phyloP scores from a whole-genome alignment of 108 stramenopile species.

The Cyclostephanos tholiformis region DNA sequence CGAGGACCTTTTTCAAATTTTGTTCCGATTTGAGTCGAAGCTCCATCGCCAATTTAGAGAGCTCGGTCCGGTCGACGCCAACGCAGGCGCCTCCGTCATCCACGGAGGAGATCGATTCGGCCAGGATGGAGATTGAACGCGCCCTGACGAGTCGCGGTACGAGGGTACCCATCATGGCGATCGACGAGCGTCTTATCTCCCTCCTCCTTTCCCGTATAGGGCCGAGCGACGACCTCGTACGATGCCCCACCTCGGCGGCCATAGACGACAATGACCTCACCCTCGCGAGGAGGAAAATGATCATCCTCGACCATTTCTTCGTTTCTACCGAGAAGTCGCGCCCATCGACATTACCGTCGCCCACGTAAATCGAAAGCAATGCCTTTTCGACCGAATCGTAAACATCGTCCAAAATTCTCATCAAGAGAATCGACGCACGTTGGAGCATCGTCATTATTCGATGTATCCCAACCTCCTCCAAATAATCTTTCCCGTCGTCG shows the following conservation, averaged over 20 bases:
- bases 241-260: neutral
- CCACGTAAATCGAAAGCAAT: neutral
- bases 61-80: neutral
- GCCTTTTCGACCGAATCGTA: neutral
- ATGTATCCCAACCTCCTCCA: neutral
- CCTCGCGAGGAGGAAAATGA: neutral
- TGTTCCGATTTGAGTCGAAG: conserved; percentile 19
- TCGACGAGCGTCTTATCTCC: neutral
- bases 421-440: neutral
- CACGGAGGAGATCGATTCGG: neutral
- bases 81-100: neutral
- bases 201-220: neutral
- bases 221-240: neutral
- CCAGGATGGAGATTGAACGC: neutral
- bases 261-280: neutral
- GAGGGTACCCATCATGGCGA: neutral
- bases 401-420: neutral
- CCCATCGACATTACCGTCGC: neutral
- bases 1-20: conserved; percentile 21
- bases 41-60: conserved; percentile 25
- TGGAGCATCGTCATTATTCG: neutral
- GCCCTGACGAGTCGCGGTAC: neutral
- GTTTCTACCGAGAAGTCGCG: neutral
- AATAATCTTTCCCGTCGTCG: neutral
- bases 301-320: neutral